Evolutionary conservation across 768 basidiomycete genomes (phyloP).

Genomic region (Russula lepida): DNA sequence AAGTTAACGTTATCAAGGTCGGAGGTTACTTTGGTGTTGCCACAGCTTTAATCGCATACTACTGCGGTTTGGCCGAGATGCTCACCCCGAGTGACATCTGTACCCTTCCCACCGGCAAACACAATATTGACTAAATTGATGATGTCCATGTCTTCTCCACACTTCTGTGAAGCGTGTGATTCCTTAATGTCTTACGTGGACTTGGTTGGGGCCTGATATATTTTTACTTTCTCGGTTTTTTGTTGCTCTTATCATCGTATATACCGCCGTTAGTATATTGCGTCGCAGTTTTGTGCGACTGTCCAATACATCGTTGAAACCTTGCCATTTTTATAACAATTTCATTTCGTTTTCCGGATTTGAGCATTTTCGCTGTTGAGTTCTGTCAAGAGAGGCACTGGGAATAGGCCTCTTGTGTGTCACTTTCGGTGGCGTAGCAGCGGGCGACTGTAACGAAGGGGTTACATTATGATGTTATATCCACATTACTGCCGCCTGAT

Average conservation of each 20-base stretch:
- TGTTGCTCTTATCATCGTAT: not conserved
- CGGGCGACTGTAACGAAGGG: too few relatives aligned
- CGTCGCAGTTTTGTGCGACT: not conserved
- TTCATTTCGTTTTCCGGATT: too few relatives aligned
- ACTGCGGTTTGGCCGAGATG: constrained; percentile 36
- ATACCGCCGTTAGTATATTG: not conserved
- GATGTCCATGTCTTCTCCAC: not conserved
- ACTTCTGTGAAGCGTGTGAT: not conserved
- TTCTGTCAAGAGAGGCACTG: not conserved
- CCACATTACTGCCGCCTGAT: too few relatives aligned
- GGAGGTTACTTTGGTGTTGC: constrained; percentile 35
- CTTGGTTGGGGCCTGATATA: not conserved
- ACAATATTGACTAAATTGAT: not conserved
- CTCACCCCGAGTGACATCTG: constrained; percentile 33
- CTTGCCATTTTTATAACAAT: not conserved
- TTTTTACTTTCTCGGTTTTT: not conserved
- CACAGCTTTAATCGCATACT: constrained; percentile 43
- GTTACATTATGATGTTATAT: too few relatives aligned
- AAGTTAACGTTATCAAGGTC: constrained; percentile 27
- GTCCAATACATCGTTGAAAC: not conserved
- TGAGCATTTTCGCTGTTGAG: not conserved
- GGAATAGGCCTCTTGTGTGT: too few relatives aligned
- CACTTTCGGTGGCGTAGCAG: too few relatives aligned
- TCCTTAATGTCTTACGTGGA: not conserved
- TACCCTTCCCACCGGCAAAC: constrained; percentile 33